A percentile compares a stretch with the other conserved stretches of the same genome.
phyloP scores from a whole-genome alignment of 2,329 filamentous ascomycete species.

The Onygenales sp. region DNA sequence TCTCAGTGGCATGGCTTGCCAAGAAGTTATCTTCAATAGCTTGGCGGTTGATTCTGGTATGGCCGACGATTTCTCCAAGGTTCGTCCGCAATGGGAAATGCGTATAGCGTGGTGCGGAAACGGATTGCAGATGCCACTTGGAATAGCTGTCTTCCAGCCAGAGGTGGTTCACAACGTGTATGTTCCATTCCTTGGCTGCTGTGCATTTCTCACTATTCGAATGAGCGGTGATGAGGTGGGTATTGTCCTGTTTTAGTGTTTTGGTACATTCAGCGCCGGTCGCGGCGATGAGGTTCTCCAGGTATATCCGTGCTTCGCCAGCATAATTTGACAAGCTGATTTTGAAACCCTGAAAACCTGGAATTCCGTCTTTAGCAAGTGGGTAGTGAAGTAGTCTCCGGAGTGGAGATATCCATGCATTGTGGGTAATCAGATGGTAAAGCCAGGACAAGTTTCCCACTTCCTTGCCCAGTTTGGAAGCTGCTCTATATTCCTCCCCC shows the following conservation, averaged over 20 bases:
- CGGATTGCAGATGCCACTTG: conserved; percentile 65
- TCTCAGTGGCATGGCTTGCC: conserved; percentile 10
- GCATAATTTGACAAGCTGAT: conserved; percentile 96
- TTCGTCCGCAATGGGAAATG: conserved; percentile 87
- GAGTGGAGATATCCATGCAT: conserved; percentile 79
- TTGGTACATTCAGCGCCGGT: conserved; percentile 85
- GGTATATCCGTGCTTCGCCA: conserved; percentile 82
- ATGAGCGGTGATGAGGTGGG: conserved; percentile 87
- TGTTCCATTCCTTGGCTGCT: conserved; percentile 85
- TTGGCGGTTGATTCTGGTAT: conserved; percentile 69
- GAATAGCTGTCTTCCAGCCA: conserved; percentile 98
- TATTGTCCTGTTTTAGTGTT: conserved; percentile 91
- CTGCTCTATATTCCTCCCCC: conserved; percentile 65
- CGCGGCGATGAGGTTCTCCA: conserved; percentile 82
- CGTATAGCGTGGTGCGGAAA: conserved; percentile 67
- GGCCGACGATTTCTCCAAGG: conserved; percentile 82
- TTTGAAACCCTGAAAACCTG: conserved; percentile 63
- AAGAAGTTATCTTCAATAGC: conserved; percentile 62
- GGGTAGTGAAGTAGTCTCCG: conserved; percentile 84
- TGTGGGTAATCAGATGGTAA: conserved; percentile 80
- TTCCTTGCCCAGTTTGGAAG: conserved; percentile 67
- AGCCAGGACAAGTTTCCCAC: conserved; percentile 93
- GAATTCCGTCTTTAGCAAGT: conserved; percentile 63
- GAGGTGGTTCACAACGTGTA: conserved; percentile 83
- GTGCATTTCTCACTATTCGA: conserved; percentile 85